Conservation (phyloP, 371 early-diverging fungal species). For the Lichtheimia hyalospora region DNA sequence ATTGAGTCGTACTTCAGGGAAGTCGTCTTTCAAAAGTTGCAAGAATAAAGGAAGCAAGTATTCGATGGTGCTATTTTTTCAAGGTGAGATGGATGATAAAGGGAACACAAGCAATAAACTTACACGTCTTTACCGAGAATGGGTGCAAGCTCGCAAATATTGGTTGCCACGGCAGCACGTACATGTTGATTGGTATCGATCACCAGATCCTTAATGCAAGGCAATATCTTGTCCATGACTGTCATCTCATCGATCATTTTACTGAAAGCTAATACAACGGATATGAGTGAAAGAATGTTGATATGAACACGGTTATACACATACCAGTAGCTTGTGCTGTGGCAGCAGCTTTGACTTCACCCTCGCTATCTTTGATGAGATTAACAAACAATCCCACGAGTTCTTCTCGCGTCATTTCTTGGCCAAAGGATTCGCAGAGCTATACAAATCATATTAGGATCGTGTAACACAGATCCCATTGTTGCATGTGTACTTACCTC, state of each 20-base stretch:
- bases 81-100: neutral
- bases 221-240: conserved; percentile 81
- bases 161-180: conserved; percentile 91
- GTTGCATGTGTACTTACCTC: conserved; percentile 48
- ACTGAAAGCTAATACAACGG: conserved; percentile 52
- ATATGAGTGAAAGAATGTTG: neutral
- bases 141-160: conserved; percentile 93
- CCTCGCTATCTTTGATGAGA: conserved; percentile 94
- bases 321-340: conserved; percentile 82
- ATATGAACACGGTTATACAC: neutral
- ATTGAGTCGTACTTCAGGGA: conserved; percentile 95
- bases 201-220: conserved; percentile 90
- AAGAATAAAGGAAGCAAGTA: conserved; percentile 93
- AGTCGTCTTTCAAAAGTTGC: conserved; percentile 94
- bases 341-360: conserved; percentile 94
- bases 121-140: conserved; percentile 91
- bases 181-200: conserved; percentile 96
- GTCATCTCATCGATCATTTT: conserved; percentile 77
- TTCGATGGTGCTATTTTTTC: conserved; percentile 78
- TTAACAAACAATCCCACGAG: conserved; percentile 51
- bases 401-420: conserved; percentile 38
- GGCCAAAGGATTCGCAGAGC: conserved; percentile 38
- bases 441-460: conserved; percentile 2
- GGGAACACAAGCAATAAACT: conserved; percentile 12
- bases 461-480: neutral